Evolutionary conservation across 164 flowering plant species (phyloP).

Genomic region (Brasenia schreberi): DNA sequence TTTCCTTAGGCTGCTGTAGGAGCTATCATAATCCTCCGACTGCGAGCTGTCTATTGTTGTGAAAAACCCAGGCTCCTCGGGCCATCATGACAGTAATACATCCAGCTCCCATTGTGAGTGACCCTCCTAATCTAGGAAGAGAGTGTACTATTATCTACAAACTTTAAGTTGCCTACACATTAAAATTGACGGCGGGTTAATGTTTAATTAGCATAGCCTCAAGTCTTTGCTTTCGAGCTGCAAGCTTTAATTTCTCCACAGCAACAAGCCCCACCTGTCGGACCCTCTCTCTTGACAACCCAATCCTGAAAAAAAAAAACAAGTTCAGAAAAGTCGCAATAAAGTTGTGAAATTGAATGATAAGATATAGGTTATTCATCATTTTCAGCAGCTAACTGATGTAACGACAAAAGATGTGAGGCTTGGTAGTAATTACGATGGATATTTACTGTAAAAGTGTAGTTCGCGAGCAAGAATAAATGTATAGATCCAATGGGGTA

Average conservation of each 20-base stretch:
- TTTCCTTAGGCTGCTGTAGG: too few relatives aligned
- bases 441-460: neutral
- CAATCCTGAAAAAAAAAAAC: slow-evolving; percentile 38
- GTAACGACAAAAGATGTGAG: neutral
- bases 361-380: neutral
- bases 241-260: slow-evolving; percentile 80
- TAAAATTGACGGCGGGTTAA: slow-evolving; percentile 11
- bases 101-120: too few relatives aligned
- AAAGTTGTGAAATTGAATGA: too few relatives aligned
- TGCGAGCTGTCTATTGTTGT: too few relatives aligned
- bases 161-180: too few relatives aligned
- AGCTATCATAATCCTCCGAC: too few relatives aligned
- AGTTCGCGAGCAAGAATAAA: too few relatives aligned
- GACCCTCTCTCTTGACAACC: slow-evolving; percentile 87
- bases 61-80: too few relatives aligned
- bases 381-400: neutral
- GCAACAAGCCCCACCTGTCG: slow-evolving; percentile 92
- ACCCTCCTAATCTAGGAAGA: too few relatives aligned
- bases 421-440: neutral
- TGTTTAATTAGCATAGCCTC: slow-evolving; percentile 73
- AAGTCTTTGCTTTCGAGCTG: slow-evolving; percentile 60
- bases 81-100: too few relatives aligned
- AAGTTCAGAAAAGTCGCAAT: neutral
- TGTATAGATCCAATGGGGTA: too few relatives aligned
- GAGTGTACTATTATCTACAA: too few relatives aligned